Percentiles rank a stretch among this genome's conserved stretches.
Evolutionary conservation across 495 filamentous ascomycete genomes (phyloP).

Genomic region (Parathielavia hyrcaniae): DNA sequence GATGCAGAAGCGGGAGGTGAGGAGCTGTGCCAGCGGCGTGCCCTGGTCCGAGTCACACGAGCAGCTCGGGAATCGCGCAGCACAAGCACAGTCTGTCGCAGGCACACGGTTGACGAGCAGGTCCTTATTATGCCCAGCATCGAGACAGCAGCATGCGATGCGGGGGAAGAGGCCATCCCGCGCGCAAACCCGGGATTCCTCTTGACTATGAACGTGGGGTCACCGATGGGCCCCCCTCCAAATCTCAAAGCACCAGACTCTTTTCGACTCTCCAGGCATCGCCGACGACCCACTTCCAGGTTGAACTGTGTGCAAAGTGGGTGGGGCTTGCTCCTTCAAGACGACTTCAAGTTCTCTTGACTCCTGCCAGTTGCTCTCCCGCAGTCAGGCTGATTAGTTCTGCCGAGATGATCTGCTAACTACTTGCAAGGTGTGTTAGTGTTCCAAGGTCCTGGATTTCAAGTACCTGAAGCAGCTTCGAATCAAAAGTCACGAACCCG

Average conservation of each 20-base stretch:
- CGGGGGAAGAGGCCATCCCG: constrained; percentile 7
- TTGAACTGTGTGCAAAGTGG: neutral
- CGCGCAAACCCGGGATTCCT: neutral
- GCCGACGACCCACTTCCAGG: constrained; percentile 5
- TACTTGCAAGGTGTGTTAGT: too few relatives aligned
- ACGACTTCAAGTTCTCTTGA: too few relatives aligned
- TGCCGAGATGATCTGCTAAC: too few relatives aligned
- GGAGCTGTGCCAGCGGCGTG: neutral
- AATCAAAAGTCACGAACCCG: too few relatives aligned
- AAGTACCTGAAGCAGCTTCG: too few relatives aligned
- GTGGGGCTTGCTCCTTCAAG: neutral
- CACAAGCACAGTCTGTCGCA: neutral
- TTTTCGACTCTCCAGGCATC: neutral
- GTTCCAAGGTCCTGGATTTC: too few relatives aligned
- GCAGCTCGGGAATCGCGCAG: neutral
- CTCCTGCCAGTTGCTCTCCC: too few relatives aligned
- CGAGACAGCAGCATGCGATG: neutral
- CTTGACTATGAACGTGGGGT: constrained; percentile 6
- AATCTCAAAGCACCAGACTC: neutral
- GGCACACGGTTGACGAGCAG: neutral
- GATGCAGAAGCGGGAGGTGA: constrained; percentile 14
- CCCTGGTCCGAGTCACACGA: constrained; percentile 2
- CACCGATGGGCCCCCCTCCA: neutral
- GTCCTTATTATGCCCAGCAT: neutral
- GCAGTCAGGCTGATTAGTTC: too few relatives aligned